These are phyloP conservation scores for Hypoxylon sp. DNA, from an alignment of 2,329 filamentous ascomycete genomes.

Conservation along the genomic window DNA sequence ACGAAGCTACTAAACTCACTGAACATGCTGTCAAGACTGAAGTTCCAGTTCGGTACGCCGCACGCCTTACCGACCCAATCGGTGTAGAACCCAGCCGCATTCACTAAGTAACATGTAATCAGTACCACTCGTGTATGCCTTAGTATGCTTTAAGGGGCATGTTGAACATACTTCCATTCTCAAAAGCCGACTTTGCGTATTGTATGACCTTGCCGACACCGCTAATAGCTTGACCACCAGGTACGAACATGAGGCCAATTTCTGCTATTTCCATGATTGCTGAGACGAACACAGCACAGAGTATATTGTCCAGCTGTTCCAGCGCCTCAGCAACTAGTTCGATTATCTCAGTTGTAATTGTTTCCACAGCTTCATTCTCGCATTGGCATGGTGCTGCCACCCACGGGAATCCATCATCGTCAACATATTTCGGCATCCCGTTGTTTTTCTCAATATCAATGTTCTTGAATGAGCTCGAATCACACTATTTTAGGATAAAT, in stretches of 20 bases:
- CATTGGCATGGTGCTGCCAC: not conserved
- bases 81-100: not conserved
- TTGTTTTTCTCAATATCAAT: not conserved
- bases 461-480: not conserved
- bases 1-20: not conserved
- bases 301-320: not conserved
- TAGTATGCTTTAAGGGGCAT: not conserved
- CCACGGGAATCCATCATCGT: not conserved
- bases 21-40: not conserved
- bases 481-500: not conserved
- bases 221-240: not conserved
- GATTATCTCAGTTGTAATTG: not conserved
- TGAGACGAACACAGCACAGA: not conserved
- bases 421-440: not conserved
- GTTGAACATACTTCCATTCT: not conserved
- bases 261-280: not conserved
- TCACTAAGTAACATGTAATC: not conserved
- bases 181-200: not conserved
- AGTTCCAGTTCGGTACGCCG: not conserved
- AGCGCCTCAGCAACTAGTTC: not conserved
- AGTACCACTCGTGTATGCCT: not conserved
- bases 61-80: not conserved
- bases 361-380: not conserved
- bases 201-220: not conserved
- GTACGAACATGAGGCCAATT: not conserved